phyloP scores from a whole-genome alignment of 2,329 filamentous ascomycete species.

The Cladosporium oxysporum region DNA sequence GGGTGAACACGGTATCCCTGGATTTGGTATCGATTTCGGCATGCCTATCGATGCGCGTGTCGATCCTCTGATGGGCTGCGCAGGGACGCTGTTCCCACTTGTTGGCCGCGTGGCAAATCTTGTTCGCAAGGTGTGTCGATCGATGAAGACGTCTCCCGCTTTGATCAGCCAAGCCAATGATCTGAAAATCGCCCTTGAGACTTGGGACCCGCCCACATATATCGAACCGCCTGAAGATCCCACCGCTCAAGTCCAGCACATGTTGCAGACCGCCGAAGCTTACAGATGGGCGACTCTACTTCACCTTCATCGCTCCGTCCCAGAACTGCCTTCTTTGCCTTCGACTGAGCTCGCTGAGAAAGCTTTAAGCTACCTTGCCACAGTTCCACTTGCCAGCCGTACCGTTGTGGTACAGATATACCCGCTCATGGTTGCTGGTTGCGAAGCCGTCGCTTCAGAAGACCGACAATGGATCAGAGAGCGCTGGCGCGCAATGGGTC shows the following conservation, averaged over 20 bases:
- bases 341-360: conserved; percentile 62
- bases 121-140: conserved; percentile 62
- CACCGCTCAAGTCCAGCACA: conserved; percentile 62
- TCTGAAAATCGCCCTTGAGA: conserved; percentile 60
- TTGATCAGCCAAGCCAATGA: conserved; percentile 64
- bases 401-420: conserved; percentile 70
- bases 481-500: conserved; percentile 63
- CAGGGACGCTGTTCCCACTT: conserved; percentile 66
- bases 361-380: conserved; percentile 62
- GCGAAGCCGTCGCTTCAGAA: conserved; percentile 60
- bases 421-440: conserved; percentile 67
- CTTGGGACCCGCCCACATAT: conserved; percentile 59
- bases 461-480: conserved; percentile 65
- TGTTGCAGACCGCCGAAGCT: conserved; percentile 66
- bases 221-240: conserved; percentile 66
- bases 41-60: conserved; percentile 54
- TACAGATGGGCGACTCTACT: conserved; percentile 68
- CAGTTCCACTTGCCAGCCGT: conserved; percentile 62
- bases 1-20: conserved; percentile 27
- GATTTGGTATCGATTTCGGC: conserved; percentile 41
- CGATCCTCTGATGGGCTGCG: conserved; percentile 73
- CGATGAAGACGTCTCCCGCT: conserved; percentile 58
- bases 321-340: conserved; percentile 63
- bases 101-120: conserved; percentile 67
- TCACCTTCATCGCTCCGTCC: conserved; percentile 68